Conservation (phyloP, 495 filamentous ascomycete species). For the Neurospora discreta region DNA sequence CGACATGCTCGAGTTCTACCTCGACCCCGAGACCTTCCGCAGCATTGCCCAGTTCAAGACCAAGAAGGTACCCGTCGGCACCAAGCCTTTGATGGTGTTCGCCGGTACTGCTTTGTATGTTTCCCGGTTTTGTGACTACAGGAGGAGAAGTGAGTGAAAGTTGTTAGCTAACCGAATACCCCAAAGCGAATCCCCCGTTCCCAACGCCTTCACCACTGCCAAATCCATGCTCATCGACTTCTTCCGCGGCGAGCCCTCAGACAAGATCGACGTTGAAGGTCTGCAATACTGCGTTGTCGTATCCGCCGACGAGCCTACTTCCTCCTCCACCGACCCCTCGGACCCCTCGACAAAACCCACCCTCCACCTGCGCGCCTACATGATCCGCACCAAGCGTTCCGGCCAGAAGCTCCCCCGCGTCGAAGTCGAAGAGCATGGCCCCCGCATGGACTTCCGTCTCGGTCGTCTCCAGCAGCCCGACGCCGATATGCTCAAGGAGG, state of each 20-base stretch:
- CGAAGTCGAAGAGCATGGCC: conserved; percentile 91
- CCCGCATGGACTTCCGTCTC: conserved; percentile 85
- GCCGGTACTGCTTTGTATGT: conserved; percentile 59
- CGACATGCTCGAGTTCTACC: conserved; percentile 82
- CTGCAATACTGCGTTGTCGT: conserved; percentile 80
- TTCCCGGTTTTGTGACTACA: neutral
- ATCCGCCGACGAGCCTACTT: conserved; percentile 57
- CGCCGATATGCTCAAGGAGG: conserved; percentile 70
- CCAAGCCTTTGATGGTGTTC: conserved; percentile 82
- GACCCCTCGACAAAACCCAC: conserved; percentile 49
- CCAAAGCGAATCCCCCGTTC: conserved; percentile 51
- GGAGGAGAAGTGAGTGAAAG: no score
- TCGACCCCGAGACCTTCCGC: conserved; percentile 57
- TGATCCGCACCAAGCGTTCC: conserved; percentile 71
- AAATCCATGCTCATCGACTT: conserved; percentile 86
- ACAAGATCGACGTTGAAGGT: conserved; percentile 85
- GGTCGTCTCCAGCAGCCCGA: conserved; percentile 73
- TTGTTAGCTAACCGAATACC: neutral
- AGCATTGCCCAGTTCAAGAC: conserved; percentile 69
- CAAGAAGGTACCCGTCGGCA: conserved; percentile 66
- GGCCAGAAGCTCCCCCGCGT: conserved; percentile 81
- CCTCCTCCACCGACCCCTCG: conserved; percentile 15
- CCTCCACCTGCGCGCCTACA: conserved; percentile 75
- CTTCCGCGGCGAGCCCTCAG: conserved; percentile 58
- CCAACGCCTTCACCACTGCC: conserved; percentile 64